Percentiles rank a stretch among this genome's conserved stretches.
Evolutionary conservation across 345 rosid genomes (phyloP).

Genomic region (Angophora floribunda): DNA sequence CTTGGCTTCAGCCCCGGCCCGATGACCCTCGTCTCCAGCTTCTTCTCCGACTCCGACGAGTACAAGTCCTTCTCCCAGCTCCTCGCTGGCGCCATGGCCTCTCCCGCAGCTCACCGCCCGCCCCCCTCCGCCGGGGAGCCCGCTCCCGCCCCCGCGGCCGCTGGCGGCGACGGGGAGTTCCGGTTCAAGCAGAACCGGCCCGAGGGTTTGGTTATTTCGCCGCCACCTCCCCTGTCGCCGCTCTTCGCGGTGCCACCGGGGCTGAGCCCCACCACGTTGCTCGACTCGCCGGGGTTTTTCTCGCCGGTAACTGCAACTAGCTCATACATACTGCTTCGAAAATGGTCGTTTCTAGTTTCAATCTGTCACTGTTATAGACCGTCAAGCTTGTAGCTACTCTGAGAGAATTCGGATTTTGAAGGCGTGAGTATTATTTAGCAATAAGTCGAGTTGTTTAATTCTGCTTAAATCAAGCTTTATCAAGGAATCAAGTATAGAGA

Average conservation of each 20-base stretch:
- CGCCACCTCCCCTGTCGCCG: constrained; percentile 14
- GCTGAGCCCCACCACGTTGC: constrained; percentile 40
- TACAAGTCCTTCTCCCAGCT: constrained; percentile 77
- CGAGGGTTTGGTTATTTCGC: constrained; percentile 26
- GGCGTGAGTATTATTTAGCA: background rate
- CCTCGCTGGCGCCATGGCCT: constrained; percentile 69
- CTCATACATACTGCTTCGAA: background rate
- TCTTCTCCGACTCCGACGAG: constrained; percentile 71
- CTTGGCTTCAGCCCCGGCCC: constrained; percentile 89
- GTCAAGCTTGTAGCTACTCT: background rate
- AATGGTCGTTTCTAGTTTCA: background rate
- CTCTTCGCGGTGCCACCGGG: constrained; percentile 44
- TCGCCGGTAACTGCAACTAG: constrained; percentile 18
- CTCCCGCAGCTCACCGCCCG: constrained; percentile 26
- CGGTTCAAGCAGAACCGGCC: constrained; percentile 35
- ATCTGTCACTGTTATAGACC: background rate
- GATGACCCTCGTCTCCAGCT: constrained; percentile 70
- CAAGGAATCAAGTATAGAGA: background rate
- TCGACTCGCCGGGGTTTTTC: constrained; percentile 66
- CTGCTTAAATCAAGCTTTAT: background rate
- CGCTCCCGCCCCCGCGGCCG: background rate
- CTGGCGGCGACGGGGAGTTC: background rate
- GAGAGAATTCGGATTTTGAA: background rate
- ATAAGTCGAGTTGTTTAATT: background rate
- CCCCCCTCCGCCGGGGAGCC: background rate